These are phyloP conservation scores for Clavispora vitiphila DNA, from an alignment of 805 yeast species.

Conservation along the genomic window DNA sequence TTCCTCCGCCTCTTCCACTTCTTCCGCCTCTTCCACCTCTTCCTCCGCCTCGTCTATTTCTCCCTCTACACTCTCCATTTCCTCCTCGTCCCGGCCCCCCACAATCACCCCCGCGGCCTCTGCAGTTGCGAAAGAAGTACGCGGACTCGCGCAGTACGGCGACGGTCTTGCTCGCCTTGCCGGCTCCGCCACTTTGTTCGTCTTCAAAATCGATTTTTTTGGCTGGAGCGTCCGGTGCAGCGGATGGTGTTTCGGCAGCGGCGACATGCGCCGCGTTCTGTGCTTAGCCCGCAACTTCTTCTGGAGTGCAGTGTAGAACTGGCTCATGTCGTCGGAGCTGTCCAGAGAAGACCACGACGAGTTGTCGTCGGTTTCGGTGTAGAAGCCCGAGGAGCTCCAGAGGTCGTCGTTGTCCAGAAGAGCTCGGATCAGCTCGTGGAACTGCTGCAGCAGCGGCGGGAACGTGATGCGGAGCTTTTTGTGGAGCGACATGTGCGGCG, in stretches of 20 bases:
- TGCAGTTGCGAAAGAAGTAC: conserved; percentile 9
- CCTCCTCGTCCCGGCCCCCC: neutral
- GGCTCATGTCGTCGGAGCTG: conserved; percentile 2
- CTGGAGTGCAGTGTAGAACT: conserved; percentile 15
- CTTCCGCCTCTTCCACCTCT: neutral
- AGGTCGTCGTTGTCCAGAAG: conserved; percentile 15
- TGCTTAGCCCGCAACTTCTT: conserved; percentile 7
- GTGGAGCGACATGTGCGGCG: conserved; percentile 33
- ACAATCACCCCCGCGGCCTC: conserved; percentile 7
- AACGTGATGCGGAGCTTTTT: conserved; percentile 40
- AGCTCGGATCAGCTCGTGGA: conserved; percentile 1
- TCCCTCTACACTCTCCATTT: neutral
- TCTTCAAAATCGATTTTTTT: conserved; percentile 36
- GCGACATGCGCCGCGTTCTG: conserved; percentile 16
- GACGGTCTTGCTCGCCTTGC: neutral
- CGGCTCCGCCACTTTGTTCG: neutral
- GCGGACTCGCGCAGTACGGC: conserved; percentile 13
- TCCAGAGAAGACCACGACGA: conserved; percentile 1
- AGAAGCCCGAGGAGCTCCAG: conserved; percentile 24
- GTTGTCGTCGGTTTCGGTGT: conserved; percentile 19
- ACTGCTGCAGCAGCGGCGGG: conserved; percentile 3
- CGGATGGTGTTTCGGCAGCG: conserved; percentile 38
- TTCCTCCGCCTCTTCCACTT: neutral
- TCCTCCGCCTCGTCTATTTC: neutral
- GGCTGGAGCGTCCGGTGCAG: conserved; percentile 39